phyloP scores from a whole-genome alignment of 2,329 filamentous ascomycete genomes.

The Aspergillus sp. region DNA sequence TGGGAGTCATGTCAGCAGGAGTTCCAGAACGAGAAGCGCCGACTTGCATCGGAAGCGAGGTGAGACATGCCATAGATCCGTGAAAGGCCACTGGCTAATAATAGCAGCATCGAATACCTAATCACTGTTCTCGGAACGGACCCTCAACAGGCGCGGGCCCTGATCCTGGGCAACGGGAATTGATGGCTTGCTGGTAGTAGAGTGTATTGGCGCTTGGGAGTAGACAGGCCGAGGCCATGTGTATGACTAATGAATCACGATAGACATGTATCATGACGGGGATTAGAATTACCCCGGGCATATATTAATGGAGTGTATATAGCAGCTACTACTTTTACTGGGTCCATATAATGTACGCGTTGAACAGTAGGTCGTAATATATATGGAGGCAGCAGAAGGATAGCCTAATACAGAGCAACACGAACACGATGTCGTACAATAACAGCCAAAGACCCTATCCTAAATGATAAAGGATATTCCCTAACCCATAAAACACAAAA shows the following conservation, averaged over 20 bases:
- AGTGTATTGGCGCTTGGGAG: background rate
- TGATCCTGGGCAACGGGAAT: slow-evolving; percentile 36
- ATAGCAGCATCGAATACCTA: slow-evolving; percentile 62
- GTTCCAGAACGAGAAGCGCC: slow-evolving; percentile 71
- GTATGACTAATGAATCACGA: slow-evolving; percentile 43
- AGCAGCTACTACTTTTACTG: background rate
- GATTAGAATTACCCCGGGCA: background rate
- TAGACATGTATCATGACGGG: slow-evolving; percentile 35
- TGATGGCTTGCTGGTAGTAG: slow-evolving; percentile 15
- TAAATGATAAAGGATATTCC: no score
- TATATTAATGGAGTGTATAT: slow-evolving; percentile 1
- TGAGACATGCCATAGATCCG: slow-evolving; percentile 38
- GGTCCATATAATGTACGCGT: background rate
- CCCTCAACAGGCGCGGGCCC: slow-evolving; percentile 53
- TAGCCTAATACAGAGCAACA: no score
- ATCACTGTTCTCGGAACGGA: slow-evolving; percentile 62
- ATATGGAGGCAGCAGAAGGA: no score
- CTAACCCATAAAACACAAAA: no score
- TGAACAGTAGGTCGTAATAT: background rate
- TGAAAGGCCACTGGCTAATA: slow-evolving; percentile 11
- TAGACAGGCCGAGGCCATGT: slow-evolving; percentile 18
- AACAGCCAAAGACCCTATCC: fast-evolving
- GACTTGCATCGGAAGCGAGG: slow-evolving; percentile 73
- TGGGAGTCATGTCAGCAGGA: slow-evolving; percentile 74
- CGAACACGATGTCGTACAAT: no score